These are phyloP conservation scores for Castanea crenata DNA, from an alignment of 306 rosid genomes.

Conservation along the genomic window DNA sequence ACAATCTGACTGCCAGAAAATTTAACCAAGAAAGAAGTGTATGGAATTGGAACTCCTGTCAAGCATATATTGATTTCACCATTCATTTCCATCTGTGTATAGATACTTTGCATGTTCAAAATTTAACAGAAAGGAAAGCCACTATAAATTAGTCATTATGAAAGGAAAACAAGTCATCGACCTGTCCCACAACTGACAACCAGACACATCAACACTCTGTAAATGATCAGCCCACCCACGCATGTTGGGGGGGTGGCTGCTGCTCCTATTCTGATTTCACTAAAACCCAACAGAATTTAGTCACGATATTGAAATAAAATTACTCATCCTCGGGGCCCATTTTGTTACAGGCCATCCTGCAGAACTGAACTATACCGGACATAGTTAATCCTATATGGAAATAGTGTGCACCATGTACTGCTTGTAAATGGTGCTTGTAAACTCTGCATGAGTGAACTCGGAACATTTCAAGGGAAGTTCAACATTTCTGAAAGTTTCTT, in stretches of 20 bases:
- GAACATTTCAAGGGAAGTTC: conserved; percentile 27
- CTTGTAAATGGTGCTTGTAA: not conserved
- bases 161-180: conserved; percentile 15
- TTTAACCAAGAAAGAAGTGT: too few species aligned
- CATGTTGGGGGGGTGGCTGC: conserved; percentile 10
- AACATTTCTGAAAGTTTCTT: conserved; percentile 29
- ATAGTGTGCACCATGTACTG: not conserved
- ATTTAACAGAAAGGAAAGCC: conserved; percentile 22
- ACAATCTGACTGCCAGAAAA: too few species aligned
- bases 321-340: conserved; percentile 22
- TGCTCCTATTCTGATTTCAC: conserved; percentile 18
- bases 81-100: conserved; percentile 26
- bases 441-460: not conserved
- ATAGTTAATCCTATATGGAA: not conserved
- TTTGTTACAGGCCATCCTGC: conserved; percentile 3
- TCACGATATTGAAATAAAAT: conserved; percentile 18
- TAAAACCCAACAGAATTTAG: conserved; percentile 10
- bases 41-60: not conserved
- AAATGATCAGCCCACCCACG: conserved; percentile 15
- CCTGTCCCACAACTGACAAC: conserved; percentile 11
- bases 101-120: conserved; percentile 33
- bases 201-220: conserved; percentile 9
- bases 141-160: conserved; percentile 5
- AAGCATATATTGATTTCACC: conserved; percentile 22
- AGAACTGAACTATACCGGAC: conserved; percentile 4